phyloP scores from a whole-genome alignment of 176 grass and related monocot species.

The Cymbopogon citratus region DNA sequence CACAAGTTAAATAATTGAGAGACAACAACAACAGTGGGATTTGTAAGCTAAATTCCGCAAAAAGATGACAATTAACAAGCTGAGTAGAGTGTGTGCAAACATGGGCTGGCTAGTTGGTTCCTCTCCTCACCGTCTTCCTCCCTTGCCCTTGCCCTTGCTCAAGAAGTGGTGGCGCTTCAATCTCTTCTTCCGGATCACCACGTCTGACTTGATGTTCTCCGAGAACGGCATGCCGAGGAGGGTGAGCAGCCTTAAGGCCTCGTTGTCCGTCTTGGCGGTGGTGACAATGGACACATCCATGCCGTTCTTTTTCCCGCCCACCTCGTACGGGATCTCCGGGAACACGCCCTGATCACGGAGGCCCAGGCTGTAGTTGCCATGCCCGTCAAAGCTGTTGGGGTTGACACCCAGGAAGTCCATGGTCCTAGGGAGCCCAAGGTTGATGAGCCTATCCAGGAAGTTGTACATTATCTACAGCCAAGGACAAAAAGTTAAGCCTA shows the following conservation, averaged over 20 bases:
- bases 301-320: constrained; percentile 72
- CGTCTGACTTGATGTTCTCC: constrained; percentile 35
- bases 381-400: constrained; percentile 77
- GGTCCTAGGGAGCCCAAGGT: constrained; percentile 78
- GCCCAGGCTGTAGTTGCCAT: constrained; percentile 69
- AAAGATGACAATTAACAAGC: constrained; percentile 8
- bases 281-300: constrained; percentile 87
- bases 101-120: not conserved
- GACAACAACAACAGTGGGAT: constrained; percentile 13
- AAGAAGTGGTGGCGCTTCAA: constrained; percentile 64
- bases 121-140: constrained; percentile 24
- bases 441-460: constrained; percentile 93
- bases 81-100: not conserved
- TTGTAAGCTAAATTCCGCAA: constrained; percentile 19
- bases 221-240: constrained; percentile 88
- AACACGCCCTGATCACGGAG: constrained; percentile 78
- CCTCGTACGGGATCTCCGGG: constrained; percentile 81
- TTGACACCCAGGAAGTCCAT: constrained; percentile 85
- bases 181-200: constrained; percentile 57
- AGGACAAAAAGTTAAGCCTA: not conserved
- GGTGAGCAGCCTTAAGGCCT: constrained; percentile 50
- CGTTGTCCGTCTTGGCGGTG: constrained; percentile 63
- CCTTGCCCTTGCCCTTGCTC: constrained; percentile 38
- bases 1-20: not conserved
- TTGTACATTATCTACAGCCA: constrained; percentile 71